phyloP scores from a whole-genome alignment of 176 grass and related monocot species.

The Oryza rufipogon region DNA sequence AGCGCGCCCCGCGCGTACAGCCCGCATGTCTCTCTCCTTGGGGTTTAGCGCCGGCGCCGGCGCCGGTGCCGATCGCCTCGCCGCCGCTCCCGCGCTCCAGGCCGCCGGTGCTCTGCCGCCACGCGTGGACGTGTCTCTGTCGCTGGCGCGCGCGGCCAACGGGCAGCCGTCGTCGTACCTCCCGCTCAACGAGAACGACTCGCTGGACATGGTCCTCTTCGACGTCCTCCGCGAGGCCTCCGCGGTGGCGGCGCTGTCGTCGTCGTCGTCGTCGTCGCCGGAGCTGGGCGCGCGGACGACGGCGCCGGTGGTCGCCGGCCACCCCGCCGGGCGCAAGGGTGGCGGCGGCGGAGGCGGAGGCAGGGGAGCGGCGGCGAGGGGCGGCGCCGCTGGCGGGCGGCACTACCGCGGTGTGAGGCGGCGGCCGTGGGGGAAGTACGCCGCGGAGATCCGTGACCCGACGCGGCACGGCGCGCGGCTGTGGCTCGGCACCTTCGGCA shows the following conservation, averaged over 20 bases:
- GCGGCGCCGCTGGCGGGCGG: conserved; percentile 14
- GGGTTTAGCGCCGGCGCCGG: not conserved
- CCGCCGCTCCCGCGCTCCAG: not conserved
- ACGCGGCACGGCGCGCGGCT: conserved; percentile 68
- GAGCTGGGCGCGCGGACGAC: not conserved
- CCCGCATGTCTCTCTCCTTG: conserved; percentile 11
- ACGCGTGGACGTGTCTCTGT: conserved; percentile 27
- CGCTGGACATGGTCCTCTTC: conserved; percentile 93
- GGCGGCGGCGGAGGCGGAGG: no score
- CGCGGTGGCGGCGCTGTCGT: not conserved
- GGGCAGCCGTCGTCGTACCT: conserved; percentile 43
- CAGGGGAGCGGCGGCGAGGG: not conserved
- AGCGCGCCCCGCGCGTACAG: not conserved
- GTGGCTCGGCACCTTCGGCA: conserved; percentile 95
- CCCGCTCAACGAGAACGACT: conserved; percentile 93
- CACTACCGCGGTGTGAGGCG: conserved; percentile 87
- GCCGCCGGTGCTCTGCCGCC: not conserved
- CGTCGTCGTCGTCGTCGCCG: not conserved
- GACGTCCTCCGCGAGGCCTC: conserved; percentile 84
- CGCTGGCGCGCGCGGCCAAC: conserved; percentile 21
- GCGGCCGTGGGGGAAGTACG: conserved; percentile 93
- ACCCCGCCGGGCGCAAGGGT: not conserved
- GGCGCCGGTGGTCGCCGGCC: not conserved
- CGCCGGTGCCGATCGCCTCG: conserved; percentile 5
- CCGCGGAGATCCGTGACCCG: conserved; percentile 92